Evolutionary conservation across 2,329 filamentous ascomycete genomes (phyloP).

Genomic region (Nemania serpens): DNA sequence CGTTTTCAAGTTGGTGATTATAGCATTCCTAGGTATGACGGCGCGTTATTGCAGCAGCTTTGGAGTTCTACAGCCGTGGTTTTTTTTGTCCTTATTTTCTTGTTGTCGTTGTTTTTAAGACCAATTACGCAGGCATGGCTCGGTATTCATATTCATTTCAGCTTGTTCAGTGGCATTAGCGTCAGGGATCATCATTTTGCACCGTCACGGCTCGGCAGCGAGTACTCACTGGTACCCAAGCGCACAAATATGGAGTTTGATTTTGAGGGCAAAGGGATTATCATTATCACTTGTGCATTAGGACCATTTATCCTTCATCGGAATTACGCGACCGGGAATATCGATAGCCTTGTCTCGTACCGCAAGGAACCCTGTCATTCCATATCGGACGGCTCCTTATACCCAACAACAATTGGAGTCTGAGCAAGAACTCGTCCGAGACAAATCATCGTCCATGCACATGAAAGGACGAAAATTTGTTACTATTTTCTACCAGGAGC

Average conservation of each 20-base stretch:
- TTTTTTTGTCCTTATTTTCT: slow-evolving; percentile 22
- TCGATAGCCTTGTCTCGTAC: slow-evolving; percentile 15
- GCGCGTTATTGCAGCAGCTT: slow-evolving; percentile 33
- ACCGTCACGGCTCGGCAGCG: slow-evolving; percentile 28
- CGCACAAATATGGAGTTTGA: slow-evolving; percentile 27
- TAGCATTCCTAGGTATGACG: slow-evolving; percentile 33
- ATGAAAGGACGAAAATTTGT: slow-evolving; percentile 8
- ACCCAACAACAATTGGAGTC: slow-evolving; percentile 17
- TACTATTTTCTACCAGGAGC: slow-evolving; percentile 21
- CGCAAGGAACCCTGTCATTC: slow-evolving; percentile 19
- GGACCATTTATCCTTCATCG: slow-evolving; percentile 13
- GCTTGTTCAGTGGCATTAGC: slow-evolving; percentile 37
- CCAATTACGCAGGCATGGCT: slow-evolving; percentile 38
- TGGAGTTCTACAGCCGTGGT: slow-evolving; percentile 40
- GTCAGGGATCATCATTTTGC: slow-evolving; percentile 33
- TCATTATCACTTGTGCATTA: slow-evolving; percentile 18
- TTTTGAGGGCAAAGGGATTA: slow-evolving; percentile 19
- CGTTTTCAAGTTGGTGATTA: slow-evolving; percentile 38
- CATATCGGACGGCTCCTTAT: slow-evolving; percentile 10
- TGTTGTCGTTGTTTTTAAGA: slow-evolving; percentile 25
- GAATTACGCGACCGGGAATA: slow-evolving; percentile 15
- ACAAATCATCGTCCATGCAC: slow-evolving; percentile 4
- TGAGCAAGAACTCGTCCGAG: slow-evolving; percentile 10
- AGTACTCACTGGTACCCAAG: slow-evolving; percentile 24
- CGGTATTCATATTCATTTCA: slow-evolving; percentile 37